Evolutionary conservation across 2,329 filamentous ascomycete genomes (phyloP), one percentile per base, ranked within the genome.

Genomic region (Aphanocladium album): DNA sequence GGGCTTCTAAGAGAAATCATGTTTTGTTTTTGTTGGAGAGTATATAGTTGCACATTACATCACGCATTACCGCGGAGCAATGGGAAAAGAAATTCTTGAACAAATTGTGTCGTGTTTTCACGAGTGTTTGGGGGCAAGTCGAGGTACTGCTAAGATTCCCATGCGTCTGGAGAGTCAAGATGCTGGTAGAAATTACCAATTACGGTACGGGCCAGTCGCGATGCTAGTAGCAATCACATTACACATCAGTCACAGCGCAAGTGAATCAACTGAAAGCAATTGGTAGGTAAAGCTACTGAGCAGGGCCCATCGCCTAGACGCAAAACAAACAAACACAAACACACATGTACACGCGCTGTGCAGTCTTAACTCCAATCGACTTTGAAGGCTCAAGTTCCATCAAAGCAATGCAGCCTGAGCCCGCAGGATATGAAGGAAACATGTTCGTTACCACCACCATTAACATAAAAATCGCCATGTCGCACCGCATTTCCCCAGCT

Each of bases 31-130:
- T 35, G 39, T 51, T 35, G 2, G 49, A 46, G 47, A 59, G 27
- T 53, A 59, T 23, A 59, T 59, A 59, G 47, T 59, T 50, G 47
- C 17, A 59, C 39, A 59, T 51, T 27, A 35, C 30, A 59, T 46
- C 19, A 53, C 57, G 47, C 57, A 59, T 53, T 21, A 59, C 39
- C 46, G 49, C 47, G 57, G 57, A 59, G 57, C 57, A 59, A 59
- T 52, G 27, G 57, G 27, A 46, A 45, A 49, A n/a, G 7, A 50
- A 41, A 19, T 33, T 55, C 14, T 39, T 49, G 2, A 30, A 30
- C 9, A 30, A 30, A 5, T 30, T 5, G 30, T 30, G 30, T n/a
- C n/a, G n/a, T n/a, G n/a, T n/a, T n/a, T n/a, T n/a, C 35, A 27
- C 14, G 35, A n/a, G 6, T 39, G 21, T 23, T 25, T 27, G 14